Conservation (phyloP, 768 basidiomycete species). For the Boletus reticulatus region DNA sequence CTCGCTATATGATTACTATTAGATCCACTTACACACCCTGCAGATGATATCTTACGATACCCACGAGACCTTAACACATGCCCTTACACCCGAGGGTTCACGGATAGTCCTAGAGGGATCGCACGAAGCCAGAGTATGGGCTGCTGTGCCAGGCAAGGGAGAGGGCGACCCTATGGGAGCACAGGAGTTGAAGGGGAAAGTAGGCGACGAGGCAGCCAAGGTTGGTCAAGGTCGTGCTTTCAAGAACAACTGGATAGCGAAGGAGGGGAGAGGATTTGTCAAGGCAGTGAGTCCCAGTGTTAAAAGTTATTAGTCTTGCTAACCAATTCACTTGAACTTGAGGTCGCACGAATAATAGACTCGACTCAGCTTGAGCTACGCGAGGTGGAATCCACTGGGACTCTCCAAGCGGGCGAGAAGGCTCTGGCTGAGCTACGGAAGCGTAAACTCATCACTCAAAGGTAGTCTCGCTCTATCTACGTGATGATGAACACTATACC, state of each 20-base stretch:
- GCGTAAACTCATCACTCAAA: constrained; percentile 83
- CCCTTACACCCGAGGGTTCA: constrained; percentile 77
- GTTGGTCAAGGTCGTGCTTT: constrained; percentile 95
- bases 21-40: constrained; percentile 11
- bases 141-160: constrained; percentile 70
- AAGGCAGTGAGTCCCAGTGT: constrained; percentile 61
- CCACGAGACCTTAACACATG: constrained; percentile 72
- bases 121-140: constrained; percentile 95
- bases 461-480: constrained; percentile 40
- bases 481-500: constrained; percentile 1
- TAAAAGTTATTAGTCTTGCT: background rate
- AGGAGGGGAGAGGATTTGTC: constrained; percentile 85
- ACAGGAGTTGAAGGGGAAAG: constrained; percentile 63
- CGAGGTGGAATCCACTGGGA: constrained; percentile 71
- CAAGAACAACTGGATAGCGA: constrained; percentile 95
- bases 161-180: constrained; percentile 63
- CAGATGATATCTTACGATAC: constrained; percentile 85
- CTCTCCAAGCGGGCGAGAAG: constrained; percentile 75
- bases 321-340: constrained; percentile 2
- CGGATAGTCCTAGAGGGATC: constrained; percentile 81
- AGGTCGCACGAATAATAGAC: constrained; percentile 72
- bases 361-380: constrained; percentile 70
- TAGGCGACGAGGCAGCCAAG: constrained; percentile 89
- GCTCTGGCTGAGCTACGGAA: constrained; percentile 84
- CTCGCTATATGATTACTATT: constrained; percentile 2